These are phyloP conservation scores for Moesziomyces sp. DNA, from an alignment of 1,284 basidiomycete species.

Conservation along the genomic window DNA sequence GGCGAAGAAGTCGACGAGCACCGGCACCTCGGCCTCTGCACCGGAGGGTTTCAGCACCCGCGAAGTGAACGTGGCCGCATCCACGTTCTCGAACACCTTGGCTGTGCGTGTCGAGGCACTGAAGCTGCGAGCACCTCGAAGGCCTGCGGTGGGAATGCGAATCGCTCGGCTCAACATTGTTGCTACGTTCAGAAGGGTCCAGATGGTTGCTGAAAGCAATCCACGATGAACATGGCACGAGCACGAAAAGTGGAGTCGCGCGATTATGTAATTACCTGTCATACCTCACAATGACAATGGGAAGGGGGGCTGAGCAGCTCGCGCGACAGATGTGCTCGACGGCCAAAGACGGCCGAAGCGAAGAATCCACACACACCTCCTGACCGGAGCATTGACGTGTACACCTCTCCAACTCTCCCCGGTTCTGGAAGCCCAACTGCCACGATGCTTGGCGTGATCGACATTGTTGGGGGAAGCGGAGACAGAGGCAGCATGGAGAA, in stretches of 20 bases:
- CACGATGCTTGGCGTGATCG: no score
- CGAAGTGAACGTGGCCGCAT: constrained; percentile 11
- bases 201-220: no score
- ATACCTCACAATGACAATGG: no score
- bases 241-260: background rate
- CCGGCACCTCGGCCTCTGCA: constrained; percentile 22
- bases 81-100: constrained; percentile 34
- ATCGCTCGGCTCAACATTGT: constrained; percentile 1
- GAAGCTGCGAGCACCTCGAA: constrained; percentile 4
- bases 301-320: no score
- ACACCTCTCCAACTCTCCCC: background rate
- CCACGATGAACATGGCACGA: no score
- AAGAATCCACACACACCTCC: background rate
- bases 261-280: background rate
- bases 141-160: background rate
- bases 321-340: no score
- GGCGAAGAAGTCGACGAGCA: constrained; percentile 59
- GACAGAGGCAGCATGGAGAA: no score
- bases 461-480: no score
- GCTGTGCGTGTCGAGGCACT: background rate
- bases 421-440: no score
- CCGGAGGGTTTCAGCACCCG: constrained; percentile 20
- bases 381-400: constrained; percentile 11
- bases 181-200: no score
- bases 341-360: no score